Percentiles rank a stretch among this genome's conserved stretches.
Evolutionary conservation across 2,329 filamentous ascomycete genomes (phyloP).

Genomic region (Emericellopsis atlantica): DNA sequence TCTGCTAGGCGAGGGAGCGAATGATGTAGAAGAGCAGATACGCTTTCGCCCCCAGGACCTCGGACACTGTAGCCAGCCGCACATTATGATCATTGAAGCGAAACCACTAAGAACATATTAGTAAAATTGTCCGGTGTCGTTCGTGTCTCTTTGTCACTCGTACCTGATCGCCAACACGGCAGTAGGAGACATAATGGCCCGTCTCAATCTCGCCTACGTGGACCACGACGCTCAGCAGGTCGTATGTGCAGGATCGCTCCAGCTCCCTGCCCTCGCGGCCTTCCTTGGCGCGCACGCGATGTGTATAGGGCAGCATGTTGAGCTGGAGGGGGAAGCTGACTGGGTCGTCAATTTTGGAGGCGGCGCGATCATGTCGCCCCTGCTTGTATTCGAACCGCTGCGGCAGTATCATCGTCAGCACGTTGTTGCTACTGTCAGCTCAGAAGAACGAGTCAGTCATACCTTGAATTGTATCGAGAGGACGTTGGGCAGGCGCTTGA

Average conservation of each 20-base stretch:
- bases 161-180: slow-evolving; percentile 60
- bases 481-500: slow-evolving; percentile 78
- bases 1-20: slow-evolving; percentile 33
- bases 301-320: slow-evolving; percentile 85
- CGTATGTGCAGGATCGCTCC: slow-evolving; percentile 62
- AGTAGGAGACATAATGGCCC: slow-evolving; percentile 87
- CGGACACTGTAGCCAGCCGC: slow-evolving; percentile 67
- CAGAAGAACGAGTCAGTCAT: slow-evolving; percentile 4
- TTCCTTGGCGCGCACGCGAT: slow-evolving; percentile 41
- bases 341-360: slow-evolving; percentile 77
- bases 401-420: not conserved
- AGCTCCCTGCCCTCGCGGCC: slow-evolving; percentile 42
- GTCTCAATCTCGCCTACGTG: slow-evolving; percentile 90
- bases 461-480: slow-evolving; percentile 90
- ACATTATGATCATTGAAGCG: slow-evolving; percentile 94
- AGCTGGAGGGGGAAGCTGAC: slow-evolving; percentile 78
- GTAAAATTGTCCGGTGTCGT: not conserved
- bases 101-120: slow-evolving; percentile 56
- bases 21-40: slow-evolving; percentile 85
- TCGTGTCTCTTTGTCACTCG: slow-evolving; percentile 1
- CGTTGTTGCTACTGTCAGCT: not conserved
- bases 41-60: slow-evolving; percentile 75
- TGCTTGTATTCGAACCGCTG: slow-evolving; percentile 64
- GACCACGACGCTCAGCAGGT: slow-evolving; percentile 80
- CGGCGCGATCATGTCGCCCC: slow-evolving; percentile 50